Evolutionary conservation across 2,329 filamentous ascomycete species (phyloP), one percentile per base, ranked within the genome.

Genomic region (Botrytis fabae): DNA sequence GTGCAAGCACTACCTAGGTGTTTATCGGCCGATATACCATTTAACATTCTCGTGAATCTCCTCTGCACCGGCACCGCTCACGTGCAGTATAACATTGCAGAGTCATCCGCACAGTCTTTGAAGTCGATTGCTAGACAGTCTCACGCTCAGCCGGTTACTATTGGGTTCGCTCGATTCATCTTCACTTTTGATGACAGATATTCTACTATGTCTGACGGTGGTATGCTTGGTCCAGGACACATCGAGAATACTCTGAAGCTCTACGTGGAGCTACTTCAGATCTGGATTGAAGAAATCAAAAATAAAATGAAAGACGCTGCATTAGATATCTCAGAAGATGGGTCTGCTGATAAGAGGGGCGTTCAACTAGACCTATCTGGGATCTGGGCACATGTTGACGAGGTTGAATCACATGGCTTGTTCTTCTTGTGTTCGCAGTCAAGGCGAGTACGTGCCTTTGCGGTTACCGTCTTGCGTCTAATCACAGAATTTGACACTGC

Each of bases 391-490:
- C 93, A 98, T 80, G 95, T 99, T 40, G 96, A 99, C 78, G 95
- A 98, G 81, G 93, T 98, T 25, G 96, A 99, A 81, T 97, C 95
- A 0, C 96, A 98, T 80, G 97, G 96, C 0, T 83, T 99, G 4
- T 99, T 99, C 85, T 99, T 99, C 81, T 85, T 99, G 10, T 99
- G 96, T 81, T 99, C 96, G 0, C 96, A 98, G 78, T 98, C 96
- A 9, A 89, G 94, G 70, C 89, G 93, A 71, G 96, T 99, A 40
- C 90, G 96, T 69, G 88, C 93, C 73, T 97, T 96, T 81, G 95
- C 96, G 3, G 93, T 99, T 70, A 97, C 93, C 1, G 95, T 99
- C 2, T 85, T 99, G 40, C 92, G 94, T 7, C 88, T 98, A 38
- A 95, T 98, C 75, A 95, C 92, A 2, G 95, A 99, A 77, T 98